Base-by-base conservation (phyloP, 2,329 filamentous ascomycete species). In the Monilinia vaccinii-corymbosi region DNA sequence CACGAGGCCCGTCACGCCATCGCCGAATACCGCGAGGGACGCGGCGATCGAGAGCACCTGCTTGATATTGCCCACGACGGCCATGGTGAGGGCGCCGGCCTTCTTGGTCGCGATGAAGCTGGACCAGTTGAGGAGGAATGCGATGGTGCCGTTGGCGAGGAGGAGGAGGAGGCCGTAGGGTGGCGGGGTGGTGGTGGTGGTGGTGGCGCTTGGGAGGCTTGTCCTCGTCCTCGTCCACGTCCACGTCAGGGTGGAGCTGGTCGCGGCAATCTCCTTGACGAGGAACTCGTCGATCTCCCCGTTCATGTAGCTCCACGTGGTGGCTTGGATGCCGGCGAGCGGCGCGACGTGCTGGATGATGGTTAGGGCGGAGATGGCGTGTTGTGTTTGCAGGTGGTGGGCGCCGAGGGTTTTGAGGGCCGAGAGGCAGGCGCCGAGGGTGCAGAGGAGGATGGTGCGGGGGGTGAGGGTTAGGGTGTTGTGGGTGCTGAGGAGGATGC, bases 41-140 rank as follows among this genome's bases (percentile, higher is more conserved):
- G 83, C 71, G 40, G 80, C 71, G 14, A 83, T 79, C 1, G 81
- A 82, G 47, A 82, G 69, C 62, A 78, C 79, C 69, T 83, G 81
- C 73, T 83, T 83, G 60, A 83, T 72, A 67, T 83, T 83, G 58
- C 79, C 81, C 62, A 80, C 81, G 6, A 84, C 79, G 8, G 80
- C 81, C 78, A 84, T 83, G 42, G 80, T 83, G 59, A 84, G 70
- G 21, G 81, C 80, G 56, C 81, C 81, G 7, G 80, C 78, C 42
- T 79, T 73, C 71, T 81, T 81, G 71, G 83, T 83, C 57, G 81
- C 81, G 61, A 78, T 77, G 70, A 84, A 83, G 4, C 78, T 81
- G 38, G 79, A 77, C 46, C 82, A 76, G 66, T 83, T 84, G 61
- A 83, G 76, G 8, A 79, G 72, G 58, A 83, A 80, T 13, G 81